These are phyloP conservation scores for Westerdykella aurantiaca DNA, from an alignment of 2,329 filamentous ascomycete genomes.

Conservation along the genomic window DNA sequence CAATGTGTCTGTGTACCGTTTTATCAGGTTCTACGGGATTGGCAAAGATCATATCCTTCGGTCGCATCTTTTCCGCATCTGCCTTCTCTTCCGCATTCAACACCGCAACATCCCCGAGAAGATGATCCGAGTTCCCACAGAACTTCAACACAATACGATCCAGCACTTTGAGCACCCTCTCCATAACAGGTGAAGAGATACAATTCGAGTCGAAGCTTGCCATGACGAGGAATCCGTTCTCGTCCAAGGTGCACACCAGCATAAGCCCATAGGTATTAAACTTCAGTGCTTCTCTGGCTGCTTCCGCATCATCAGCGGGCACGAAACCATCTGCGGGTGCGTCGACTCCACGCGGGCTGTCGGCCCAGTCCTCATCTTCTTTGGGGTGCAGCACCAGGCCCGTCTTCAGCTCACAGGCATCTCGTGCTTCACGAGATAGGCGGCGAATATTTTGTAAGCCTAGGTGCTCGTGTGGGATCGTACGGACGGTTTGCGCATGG, in stretches of 20 bases:
- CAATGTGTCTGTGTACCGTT: conserved; percentile 2
- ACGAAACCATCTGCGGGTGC: conserved; percentile 49
- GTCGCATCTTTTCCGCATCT: conserved; percentile 23
- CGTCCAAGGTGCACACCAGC: conserved; percentile 57
- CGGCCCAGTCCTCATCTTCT: conserved; percentile 20
- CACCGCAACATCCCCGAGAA: conserved; percentile 24
- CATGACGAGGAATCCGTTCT: conserved; percentile 53
- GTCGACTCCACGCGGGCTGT: conserved; percentile 11
- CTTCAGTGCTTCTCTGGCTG: conserved; percentile 54
- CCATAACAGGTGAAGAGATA: conserved; percentile 48
- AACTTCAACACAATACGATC: conserved; percentile 49
- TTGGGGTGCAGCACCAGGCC: conserved; percentile 37
- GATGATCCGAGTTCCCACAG: conserved; percentile 36
- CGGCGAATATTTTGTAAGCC: conserved; percentile 56
- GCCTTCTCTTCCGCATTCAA: conserved; percentile 24
- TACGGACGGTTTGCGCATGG: conserved; percentile 51
- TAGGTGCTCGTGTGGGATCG: conserved; percentile 61
- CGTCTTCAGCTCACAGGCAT: conserved; percentile 32
- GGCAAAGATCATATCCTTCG: conserved; percentile 17
- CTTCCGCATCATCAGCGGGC: conserved; percentile 52
- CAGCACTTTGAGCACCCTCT: conserved; percentile 50
- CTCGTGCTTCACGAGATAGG: conserved; percentile 28
- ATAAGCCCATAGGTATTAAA: conserved; percentile 58
- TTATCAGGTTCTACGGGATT: conserved; percentile 13
- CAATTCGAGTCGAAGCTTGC: conserved; percentile 61